Evolutionary conservation across 2,329 filamentous ascomycete genomes (phyloP), one percentile per base, ranked within the genome.

Genomic region (Pyricularia sp.): DNA sequence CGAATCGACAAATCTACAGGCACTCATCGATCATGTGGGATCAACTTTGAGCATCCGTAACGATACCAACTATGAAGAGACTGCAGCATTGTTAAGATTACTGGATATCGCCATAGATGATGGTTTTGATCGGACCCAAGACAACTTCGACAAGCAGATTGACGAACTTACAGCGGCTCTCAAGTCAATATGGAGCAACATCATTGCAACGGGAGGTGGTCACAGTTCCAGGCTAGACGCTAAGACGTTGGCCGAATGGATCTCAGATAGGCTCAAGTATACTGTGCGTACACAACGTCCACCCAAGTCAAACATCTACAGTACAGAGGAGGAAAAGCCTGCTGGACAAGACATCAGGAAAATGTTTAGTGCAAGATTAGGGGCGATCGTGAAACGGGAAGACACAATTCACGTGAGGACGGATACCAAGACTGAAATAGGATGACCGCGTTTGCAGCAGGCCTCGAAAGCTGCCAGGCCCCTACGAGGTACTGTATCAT

Each of bases 81-180:
- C 97, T 1, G 82, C 84, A 42, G 88, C 91, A 2, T 82, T 88
- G 20, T 81, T 92, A 3, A 79, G 84, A 3, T 84, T 96, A 25
- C 84, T 97, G 5, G 90, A 95, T 74, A 85, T 92, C 58, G 90
- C 88, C 20, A 82, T 97, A 67, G 92, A 92, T 70, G 86, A 90
- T 69, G 92, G 80, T 63, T 31, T 61, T 63, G 28, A 28, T 20
- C 36, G 33, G 42, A n/a, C 14, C 10, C 70, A 79, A 30, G 28
- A 42, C 10, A 20, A 31, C 3, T 97, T 94, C 81, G 92, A 97
- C 75, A 77, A 80, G 6, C 82, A 88, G 12, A 82, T 97, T 42
- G 93, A 97, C 77, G 81, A 79, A 26, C 82, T 97, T 4, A 83
- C 87, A 1, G 78, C 79, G 23, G 82, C 81, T 42, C 81, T 96